Conservation (phyloP, 2,329 filamentous ascomycete species). For the Aspergillus terreus region DNA sequence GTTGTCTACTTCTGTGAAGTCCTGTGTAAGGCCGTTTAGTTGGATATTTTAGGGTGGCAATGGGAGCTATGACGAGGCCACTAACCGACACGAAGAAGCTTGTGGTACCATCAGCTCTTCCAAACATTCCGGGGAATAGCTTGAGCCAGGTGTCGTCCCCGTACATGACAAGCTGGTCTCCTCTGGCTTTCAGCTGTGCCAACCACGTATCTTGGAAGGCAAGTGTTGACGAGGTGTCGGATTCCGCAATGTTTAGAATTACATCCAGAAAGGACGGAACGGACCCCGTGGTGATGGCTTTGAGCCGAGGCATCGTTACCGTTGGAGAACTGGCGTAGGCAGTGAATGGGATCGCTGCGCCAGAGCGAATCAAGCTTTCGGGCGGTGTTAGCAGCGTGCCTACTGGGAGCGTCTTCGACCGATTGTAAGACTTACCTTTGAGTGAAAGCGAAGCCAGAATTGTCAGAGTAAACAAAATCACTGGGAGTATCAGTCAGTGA, state of each 20-base stretch:
- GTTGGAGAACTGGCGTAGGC: slow-evolving; percentile 95
- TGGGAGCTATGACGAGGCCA: slow-evolving; percentile 19
- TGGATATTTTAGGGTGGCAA: slow-evolving; percentile 7
- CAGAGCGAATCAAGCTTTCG: slow-evolving; percentile 73
- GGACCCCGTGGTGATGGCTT: slow-evolving; percentile 94
- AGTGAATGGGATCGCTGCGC: slow-evolving; percentile 85
- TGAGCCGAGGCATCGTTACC: slow-evolving; percentile 96
- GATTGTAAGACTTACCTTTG: slow-evolving; percentile 60
- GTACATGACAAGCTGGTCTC: slow-evolving; percentile 84
- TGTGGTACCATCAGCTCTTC: slow-evolving; percentile 83
- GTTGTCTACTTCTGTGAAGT: slow-evolving; percentile 95
- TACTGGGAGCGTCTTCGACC: neutral
- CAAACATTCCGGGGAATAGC: slow-evolving; percentile 85
- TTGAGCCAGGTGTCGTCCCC: slow-evolving; percentile 99
- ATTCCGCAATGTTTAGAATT: slow-evolving; percentile 93
- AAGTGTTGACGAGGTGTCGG: slow-evolving; percentile 83
- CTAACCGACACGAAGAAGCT: slow-evolving; percentile 97
- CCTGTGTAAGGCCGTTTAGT: slow-evolving; percentile 49
- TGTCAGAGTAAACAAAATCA: slow-evolving; percentile 84
- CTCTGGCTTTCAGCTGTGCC: slow-evolving; percentile 77
- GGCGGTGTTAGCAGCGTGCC: slow-evolving; percentile 4
- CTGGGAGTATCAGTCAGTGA: slow-evolving; percentile 45
- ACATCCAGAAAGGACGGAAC: slow-evolving; percentile 98
- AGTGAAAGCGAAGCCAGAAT: slow-evolving; percentile 80
- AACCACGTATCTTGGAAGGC: slow-evolving; percentile 93